These are phyloP conservation scores for Rhizoclosmatium sp. DNA, from an alignment of 192 early-diverging fungal species.

Conservation along the genomic window DNA sequence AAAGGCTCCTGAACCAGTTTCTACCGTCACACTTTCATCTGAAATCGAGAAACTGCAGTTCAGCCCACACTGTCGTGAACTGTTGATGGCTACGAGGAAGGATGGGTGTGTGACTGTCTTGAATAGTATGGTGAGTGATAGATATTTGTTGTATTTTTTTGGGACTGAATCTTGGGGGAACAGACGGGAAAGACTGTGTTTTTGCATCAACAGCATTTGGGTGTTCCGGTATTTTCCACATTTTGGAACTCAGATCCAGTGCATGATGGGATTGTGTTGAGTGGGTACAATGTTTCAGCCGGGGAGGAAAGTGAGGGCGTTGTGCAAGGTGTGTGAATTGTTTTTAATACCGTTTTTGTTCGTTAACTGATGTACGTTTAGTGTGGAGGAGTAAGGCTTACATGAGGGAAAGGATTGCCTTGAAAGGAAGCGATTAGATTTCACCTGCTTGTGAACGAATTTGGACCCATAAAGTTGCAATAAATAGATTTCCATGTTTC, in stretches of 20 bases:
- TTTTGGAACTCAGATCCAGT: neutral
- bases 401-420: neutral
- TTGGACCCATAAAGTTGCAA: no score
- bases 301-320: neutral
- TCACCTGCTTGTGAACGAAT: neutral
- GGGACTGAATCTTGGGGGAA: neutral
- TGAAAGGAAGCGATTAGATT: neutral
- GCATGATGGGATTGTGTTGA: constrained; percentile 18
- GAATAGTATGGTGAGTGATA: constrained; percentile 3
- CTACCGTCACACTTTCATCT: neutral
- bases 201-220: constrained; percentile 1
- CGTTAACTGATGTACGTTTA: neutral
- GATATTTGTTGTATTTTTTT: neutral
- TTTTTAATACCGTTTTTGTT: neutral
- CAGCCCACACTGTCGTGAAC: neutral
- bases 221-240: neutral
- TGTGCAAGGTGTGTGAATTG: constrained; percentile 8
- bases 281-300: neutral
- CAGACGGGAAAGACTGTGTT: constrained; percentile 11
- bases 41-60: constrained; percentile 11
- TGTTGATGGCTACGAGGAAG: neutral
- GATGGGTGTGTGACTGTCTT: constrained; percentile 20
- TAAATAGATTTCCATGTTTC: no score
- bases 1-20: neutral
- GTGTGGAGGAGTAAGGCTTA: constrained; percentile 23